Evolutionary conservation across 208 protist genomes (phyloP).

Genomic region (Leishmania turanica): DNA sequence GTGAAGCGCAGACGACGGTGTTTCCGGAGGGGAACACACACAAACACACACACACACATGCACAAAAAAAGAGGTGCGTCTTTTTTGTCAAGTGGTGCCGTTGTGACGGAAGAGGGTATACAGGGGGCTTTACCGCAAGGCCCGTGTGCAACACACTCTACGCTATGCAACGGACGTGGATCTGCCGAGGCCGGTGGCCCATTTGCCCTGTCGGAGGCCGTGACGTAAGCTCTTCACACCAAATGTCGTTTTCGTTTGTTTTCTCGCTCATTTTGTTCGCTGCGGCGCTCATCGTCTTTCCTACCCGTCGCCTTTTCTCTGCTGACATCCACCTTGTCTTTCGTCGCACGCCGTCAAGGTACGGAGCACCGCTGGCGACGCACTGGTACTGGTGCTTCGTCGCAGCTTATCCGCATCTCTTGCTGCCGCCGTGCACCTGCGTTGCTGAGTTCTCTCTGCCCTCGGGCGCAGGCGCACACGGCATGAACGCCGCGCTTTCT

Average conservation of each 20-base stretch:
- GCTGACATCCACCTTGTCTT: neutral
- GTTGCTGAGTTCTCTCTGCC: neutral
- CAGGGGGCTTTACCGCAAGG: neutral
- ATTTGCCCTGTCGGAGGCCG: neutral
- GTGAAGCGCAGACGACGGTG: neutral
- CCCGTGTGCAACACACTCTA: neutral
- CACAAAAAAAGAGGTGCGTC: neutral
- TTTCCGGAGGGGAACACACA: neutral
- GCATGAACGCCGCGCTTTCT: conserved; percentile 3
- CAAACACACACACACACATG: neutral
- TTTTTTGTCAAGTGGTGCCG: too few relatives aligned
- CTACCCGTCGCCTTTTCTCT: neutral
- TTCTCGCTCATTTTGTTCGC: too few relatives aligned
- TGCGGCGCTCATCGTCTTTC: neutral
- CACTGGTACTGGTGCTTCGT: neutral
- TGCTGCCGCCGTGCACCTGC: neutral
- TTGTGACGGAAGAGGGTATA: too few relatives aligned
- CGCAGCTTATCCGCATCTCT: neutral
- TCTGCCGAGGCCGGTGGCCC: neutral
- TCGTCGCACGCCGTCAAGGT: neutral
- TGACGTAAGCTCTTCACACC: neutral
- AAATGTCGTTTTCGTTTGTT: neutral
- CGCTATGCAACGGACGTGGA: neutral
- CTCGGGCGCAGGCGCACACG: neutral
- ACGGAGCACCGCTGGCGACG: neutral